phyloP scores from a whole-genome alignment of 768 basidiomycete species.

The Candolleomyces efflorescens region DNA sequence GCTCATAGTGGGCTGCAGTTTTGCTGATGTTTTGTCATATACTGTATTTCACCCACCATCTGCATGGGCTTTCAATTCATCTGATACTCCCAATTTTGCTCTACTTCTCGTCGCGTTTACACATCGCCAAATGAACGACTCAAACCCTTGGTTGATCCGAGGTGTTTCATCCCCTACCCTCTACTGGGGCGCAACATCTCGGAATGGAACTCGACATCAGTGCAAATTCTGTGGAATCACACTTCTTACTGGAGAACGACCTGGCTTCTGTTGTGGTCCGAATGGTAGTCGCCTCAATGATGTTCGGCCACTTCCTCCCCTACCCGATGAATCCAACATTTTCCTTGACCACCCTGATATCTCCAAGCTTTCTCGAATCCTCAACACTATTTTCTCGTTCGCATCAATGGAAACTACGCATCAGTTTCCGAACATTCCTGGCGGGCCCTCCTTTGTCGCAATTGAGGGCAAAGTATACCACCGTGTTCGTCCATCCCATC shows the following conservation, averaged over 20 bases:
- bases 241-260: slow-evolving; percentile 23
- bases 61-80: no score
- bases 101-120: no score
- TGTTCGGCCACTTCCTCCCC: slow-evolving; percentile 18
- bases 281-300: slow-evolving; percentile 15
- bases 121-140: not conserved
- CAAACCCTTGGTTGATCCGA: not conserved
- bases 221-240: slow-evolving; percentile 19
- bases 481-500: slow-evolving; percentile 21
- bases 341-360: slow-evolving; percentile 23
- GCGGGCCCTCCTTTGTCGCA: slow-evolving; percentile 13
- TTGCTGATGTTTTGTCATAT: no score
- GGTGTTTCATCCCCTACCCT: not conserved
- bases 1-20: not conserved
- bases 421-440: slow-evolving; percentile 15
- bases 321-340: slow-evolving; percentile 21
- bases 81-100: no score
- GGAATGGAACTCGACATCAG: slow-evolving; percentile 1
- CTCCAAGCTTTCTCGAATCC: slow-evolving; percentile 18
- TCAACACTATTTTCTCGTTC: slow-evolving; percentile 29
- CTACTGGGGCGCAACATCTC: not conserved
- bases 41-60: no score
- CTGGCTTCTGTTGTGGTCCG: slow-evolving; percentile 29
- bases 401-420: slow-evolving; percentile 23
- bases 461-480: slow-evolving; percentile 31